Evolutionary conservation across 495 filamentous ascomycete genomes (phyloP).

Genomic region (Aspergillus ellipticus): DNA sequence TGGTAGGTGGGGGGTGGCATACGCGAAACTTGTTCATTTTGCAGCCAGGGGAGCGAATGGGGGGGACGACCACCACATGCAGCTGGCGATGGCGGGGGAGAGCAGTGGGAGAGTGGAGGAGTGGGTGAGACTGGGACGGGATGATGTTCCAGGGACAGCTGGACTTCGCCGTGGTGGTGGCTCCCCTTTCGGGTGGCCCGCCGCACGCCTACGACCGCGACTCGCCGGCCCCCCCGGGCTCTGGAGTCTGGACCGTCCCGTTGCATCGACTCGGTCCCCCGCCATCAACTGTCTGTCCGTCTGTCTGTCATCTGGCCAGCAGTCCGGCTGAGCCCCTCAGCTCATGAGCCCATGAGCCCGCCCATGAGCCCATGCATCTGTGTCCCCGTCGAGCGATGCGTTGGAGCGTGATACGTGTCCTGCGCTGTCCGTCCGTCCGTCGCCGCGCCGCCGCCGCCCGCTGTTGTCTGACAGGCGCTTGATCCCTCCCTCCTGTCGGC

Average conservation of each 20-base stretch:
- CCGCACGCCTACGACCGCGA: too few species aligned
- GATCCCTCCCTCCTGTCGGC: constrained; percentile 1
- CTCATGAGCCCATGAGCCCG: too few species aligned
- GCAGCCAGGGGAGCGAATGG: background rate
- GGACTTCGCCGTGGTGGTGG: too few species aligned
- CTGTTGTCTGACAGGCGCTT: constrained; percentile 5
- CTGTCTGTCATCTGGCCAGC: too few species aligned
- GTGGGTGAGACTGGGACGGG: too few species aligned
- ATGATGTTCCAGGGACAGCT: too few species aligned
- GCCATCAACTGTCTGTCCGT: too few species aligned
- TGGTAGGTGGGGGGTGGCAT: constrained; percentile 8
- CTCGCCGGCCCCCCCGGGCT: too few species aligned
- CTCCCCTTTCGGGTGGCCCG: too few species aligned
- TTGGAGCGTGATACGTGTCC: constrained; percentile 14
- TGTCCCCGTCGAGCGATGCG: constrained; percentile 13
- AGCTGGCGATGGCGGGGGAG: background rate
- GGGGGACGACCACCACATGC: background rate
- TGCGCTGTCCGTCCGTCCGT: background rate
- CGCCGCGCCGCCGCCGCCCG: background rate
- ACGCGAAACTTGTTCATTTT: constrained; percentile 45
- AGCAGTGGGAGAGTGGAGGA: background rate
- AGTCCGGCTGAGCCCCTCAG: too few species aligned
- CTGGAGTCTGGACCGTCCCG: too few species aligned
- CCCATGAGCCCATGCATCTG: constrained; percentile 11
- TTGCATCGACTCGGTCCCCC: too few species aligned